Percentiles rank a stretch among this genome's conserved stretches.
These are phyloP conservation scores for Hirsutella rhossiliensis DNA, from an alignment of 2,329 filamentous ascomycete species.

Conservation along the genomic window DNA sequence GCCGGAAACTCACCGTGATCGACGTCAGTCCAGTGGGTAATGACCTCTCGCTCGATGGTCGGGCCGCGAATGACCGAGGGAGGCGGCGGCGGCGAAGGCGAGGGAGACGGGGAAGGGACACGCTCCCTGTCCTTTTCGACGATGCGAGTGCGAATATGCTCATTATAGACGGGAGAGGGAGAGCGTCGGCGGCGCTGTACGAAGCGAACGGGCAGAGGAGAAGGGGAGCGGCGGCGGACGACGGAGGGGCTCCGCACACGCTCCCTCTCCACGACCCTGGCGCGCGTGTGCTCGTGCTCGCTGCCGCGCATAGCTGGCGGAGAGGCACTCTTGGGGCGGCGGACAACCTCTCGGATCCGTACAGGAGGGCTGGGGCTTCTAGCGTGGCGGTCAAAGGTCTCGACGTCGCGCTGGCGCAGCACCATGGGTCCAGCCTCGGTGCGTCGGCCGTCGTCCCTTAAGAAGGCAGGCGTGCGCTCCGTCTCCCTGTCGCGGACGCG, in stretches of 20 bases:
- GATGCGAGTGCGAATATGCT: conserved; percentile 37
- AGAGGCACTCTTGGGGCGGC: conserved; percentile 30
- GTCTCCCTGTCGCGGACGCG: conserved; percentile 31
- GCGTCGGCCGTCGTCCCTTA: conserved; percentile 36
- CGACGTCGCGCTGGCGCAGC: conserved; percentile 41
- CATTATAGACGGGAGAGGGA: conserved; percentile 26
- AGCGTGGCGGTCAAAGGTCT: conserved; percentile 37
- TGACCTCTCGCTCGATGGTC: conserved; percentile 76
- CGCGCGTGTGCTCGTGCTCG: conserved; percentile 21
- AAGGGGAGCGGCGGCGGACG: conserved; percentile 13
- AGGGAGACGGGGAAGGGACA: conserved; percentile 35
- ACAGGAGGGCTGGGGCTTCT: conserved; percentile 32
- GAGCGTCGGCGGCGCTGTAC: conserved; percentile 25
- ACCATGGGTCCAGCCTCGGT: conserved; percentile 39
- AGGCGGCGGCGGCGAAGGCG: conserved; percentile 46
- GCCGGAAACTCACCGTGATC: conserved; percentile 57
- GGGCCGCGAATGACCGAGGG: conserved; percentile 60
- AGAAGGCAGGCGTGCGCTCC: conserved; percentile 35
- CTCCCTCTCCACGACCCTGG: conserved; percentile 27
- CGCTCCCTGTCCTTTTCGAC: conserved; percentile 33
- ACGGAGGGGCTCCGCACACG: conserved; percentile 25
- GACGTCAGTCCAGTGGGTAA: conserved; percentile 78
- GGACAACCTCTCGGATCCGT: conserved; percentile 28
- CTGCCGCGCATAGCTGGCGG: conserved; percentile 18
- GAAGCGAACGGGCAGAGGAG: conserved; percentile 20